Conservation (phyloP, 2,329 filamentous ascomycete genomes). For the Emericellopsis cladophorae region DNA sequence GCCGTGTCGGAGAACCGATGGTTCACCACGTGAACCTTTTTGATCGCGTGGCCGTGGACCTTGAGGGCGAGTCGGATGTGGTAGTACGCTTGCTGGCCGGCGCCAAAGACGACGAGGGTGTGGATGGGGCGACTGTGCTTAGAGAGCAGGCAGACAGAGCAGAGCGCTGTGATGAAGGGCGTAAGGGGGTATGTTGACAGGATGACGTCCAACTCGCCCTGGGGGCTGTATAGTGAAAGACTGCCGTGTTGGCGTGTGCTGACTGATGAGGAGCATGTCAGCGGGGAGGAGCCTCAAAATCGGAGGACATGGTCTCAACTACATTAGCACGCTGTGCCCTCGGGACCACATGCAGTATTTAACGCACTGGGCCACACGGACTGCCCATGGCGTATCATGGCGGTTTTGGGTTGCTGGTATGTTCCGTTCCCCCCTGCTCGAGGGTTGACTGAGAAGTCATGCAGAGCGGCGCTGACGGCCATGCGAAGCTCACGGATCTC, state of each 20-base stretch:
- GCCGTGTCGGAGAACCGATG: slow-evolving; percentile 52
- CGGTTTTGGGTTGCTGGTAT: slow-evolving; percentile 43
- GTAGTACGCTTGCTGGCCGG: slow-evolving; percentile 88
- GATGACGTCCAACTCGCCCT: slow-evolving; percentile 52
- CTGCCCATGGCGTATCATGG: slow-evolving; percentile 29
- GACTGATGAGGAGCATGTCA: slow-evolving; percentile 44
- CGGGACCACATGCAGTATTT: slow-evolving; percentile 57
- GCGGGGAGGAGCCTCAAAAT: slow-evolving; percentile 25
- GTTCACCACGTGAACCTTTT: slow-evolving; percentile 74
- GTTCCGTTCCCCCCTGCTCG: slow-evolving; percentile 26
- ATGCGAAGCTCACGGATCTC: slow-evolving; percentile 41
- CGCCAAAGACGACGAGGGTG: slow-evolving; percentile 75
- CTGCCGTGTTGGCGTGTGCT: slow-evolving; percentile 44
- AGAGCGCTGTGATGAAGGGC: slow-evolving; percentile 68
- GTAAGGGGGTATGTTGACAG: slow-evolving; percentile 65
- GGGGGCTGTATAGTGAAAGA: slow-evolving; percentile 53
- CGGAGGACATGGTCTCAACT: background rate
- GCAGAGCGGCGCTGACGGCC: slow-evolving; percentile 36
- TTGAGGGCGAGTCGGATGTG: slow-evolving; percentile 76
- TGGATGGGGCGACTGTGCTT: slow-evolving; percentile 38
- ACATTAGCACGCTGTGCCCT: slow-evolving; percentile 58
- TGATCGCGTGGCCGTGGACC: slow-evolving; percentile 57
- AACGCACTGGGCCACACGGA: slow-evolving; percentile 53
- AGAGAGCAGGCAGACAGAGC: slow-evolving; percentile 52
- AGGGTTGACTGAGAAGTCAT: slow-evolving; percentile 48